phyloP scores from a whole-genome alignment of 352 stramenopile species.

The Bremia lactucae region DNA sequence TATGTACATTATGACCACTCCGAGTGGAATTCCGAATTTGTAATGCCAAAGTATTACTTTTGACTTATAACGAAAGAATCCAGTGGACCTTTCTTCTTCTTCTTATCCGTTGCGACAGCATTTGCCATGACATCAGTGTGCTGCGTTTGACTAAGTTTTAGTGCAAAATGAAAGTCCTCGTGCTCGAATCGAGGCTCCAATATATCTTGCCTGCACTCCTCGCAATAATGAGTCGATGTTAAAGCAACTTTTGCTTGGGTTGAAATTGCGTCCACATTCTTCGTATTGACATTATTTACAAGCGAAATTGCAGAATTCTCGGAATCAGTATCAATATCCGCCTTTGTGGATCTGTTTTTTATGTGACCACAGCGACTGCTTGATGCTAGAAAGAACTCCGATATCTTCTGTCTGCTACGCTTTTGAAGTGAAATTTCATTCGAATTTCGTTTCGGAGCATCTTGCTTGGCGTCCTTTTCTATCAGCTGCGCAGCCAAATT shows the following conservation, averaged over 20 bases:
- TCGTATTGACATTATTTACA: neutral
- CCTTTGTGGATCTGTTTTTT: neutral
- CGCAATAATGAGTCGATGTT: slow-evolving; percentile 21
- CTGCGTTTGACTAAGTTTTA: slow-evolving; percentile 29
- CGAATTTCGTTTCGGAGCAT: slow-evolving; percentile 12
- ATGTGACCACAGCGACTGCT: slow-evolving; percentile 1
- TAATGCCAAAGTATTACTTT: too few relatives aligned
- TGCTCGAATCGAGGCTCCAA: slow-evolving; percentile 32
- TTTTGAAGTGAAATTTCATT: slow-evolving; percentile 5
- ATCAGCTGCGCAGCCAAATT: slow-evolving; percentile 9
- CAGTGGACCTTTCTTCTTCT: slow-evolving; percentile 31
- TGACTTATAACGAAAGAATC: too few relatives aligned
- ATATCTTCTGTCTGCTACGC: slow-evolving; percentile 42
- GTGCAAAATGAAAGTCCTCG: slow-evolving; percentile 47
- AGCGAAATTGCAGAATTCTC: neutral
- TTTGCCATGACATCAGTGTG: slow-evolving; percentile 8
- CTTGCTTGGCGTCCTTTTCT: slow-evolving; percentile 17
- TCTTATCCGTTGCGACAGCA: slow-evolving; percentile 2
- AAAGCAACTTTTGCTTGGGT: slow-evolving; percentile 3
- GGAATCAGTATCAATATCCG: neutral
- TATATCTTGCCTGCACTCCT: slow-evolving; percentile 25
- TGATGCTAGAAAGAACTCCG: slow-evolving; percentile 31
- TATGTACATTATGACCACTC: too few relatives aligned
- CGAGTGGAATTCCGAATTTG: too few relatives aligned
- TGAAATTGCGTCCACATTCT: slow-evolving; percentile 9